Evolutionary conservation across 106 monocot species (phyloP), one percentile per base, ranked within the genome.

Genomic region (Acorus calamus): DNA sequence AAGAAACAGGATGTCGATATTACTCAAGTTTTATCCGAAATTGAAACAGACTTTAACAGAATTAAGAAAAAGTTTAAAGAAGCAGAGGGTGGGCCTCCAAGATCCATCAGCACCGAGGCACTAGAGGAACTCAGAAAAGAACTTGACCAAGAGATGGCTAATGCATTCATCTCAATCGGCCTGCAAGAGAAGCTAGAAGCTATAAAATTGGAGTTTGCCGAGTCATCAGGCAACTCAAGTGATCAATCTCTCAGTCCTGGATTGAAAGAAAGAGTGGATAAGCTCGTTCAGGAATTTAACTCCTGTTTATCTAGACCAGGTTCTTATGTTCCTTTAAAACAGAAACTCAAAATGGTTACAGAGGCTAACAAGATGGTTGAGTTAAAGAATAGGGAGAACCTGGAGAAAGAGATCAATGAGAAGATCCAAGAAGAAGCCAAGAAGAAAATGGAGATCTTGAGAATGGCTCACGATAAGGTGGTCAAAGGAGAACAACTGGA

Each of bases 391-490:
- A 67, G 71, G n/a, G 82, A 85, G 78, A 82, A 46, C 49, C 62
- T 89, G 69, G 80, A 84, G 83, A 83, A 72, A 68, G 83, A 80
- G 77, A 76, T 89, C 28, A 89, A 89, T 68, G 74, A 75, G 61
- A 80, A 76, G 53, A 70, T 90, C 44, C 69, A 71, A 55, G 78
- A 62, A 13, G 59, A 76, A 59, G 66, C 75, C 41, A 78, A 72
- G 62, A 80, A 60, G 44, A 82, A 75, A 62, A 66, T 76, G 65
- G 80, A 76, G 9, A 66, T 85, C 42, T 42, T 87, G 75, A 81
- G 48, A 62, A 81, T 42, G 57, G 78, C 82, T 46, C 76, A 81
- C 4, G 66, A 80, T 6, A 71, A 46, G 50, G 64, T 80, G 11
- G 70, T 74, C 5, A 73, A 71, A 65, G 85, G 88, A 62, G 80